phyloP scores from a whole-genome alignment of 495 filamentous ascomycete genomes.

The Podospora appendiculata region DNA sequence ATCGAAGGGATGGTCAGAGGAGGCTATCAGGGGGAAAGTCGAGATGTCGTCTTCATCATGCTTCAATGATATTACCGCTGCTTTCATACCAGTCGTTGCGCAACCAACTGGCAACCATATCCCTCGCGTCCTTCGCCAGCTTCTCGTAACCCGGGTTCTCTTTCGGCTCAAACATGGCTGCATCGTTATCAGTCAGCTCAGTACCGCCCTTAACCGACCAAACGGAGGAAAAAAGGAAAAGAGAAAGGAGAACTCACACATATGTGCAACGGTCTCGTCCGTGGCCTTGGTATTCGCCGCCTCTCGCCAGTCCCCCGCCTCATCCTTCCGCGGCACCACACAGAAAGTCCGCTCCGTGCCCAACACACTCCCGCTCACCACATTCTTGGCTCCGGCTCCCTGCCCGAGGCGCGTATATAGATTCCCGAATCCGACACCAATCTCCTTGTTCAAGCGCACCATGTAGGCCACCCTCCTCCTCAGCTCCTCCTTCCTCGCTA shows the following conservation, averaged over 20 bases:
- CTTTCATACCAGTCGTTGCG: slow-evolving; percentile 45
- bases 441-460: slow-evolving; percentile 44
- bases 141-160: slow-evolving; percentile 73
- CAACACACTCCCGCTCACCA: slow-evolving; percentile 39
- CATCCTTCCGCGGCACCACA: slow-evolving; percentile 54
- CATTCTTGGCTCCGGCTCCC: slow-evolving; percentile 39
- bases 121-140: slow-evolving; percentile 59
- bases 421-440: slow-evolving; percentile 64
- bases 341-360: slow-evolving; percentile 72
- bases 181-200: slow-evolving; percentile 3
- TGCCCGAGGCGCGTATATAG: slow-evolving; percentile 78
- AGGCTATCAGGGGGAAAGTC: too few species aligned
- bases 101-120: slow-evolving; percentile 52
- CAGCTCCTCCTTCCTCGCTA: slow-evolving; percentile 71
- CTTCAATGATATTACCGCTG: slow-evolving; percentile 6
- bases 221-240: background rate
- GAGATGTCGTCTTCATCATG: too few species aligned
- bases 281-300: slow-evolving; percentile 68
- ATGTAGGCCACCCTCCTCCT: slow-evolving; percentile 54
- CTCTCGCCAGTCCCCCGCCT: slow-evolving; percentile 49
- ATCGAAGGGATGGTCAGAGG: too few species aligned
- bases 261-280: slow-evolving; percentile 79
- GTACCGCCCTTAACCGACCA: background rate
- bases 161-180: slow-evolving; percentile 72
- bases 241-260: slow-evolving; percentile 38